Conservation (phyloP, 805 yeast species). For the Starmera dryadoides region DNA sequence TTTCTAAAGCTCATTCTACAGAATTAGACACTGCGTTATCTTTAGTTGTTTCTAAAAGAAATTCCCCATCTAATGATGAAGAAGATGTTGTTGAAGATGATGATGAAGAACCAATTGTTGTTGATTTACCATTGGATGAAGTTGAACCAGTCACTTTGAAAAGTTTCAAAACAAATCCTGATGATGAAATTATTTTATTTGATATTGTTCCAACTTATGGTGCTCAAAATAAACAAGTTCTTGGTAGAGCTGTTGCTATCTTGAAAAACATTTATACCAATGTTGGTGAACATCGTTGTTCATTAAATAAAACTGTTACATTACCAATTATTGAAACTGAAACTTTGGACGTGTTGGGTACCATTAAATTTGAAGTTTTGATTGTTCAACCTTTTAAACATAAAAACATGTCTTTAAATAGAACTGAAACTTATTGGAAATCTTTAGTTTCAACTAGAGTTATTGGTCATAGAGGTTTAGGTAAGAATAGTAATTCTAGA, state of each 20-base stretch:
- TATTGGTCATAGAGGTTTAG: conserved; percentile 93
- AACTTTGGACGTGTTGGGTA: conserved; percentile 71
- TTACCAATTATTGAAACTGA: conserved; percentile 71
- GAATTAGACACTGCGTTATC: conserved; percentile 87
- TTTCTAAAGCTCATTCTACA: conserved; percentile 68
- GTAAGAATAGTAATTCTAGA: conserved; percentile 69
- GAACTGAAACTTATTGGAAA: conserved; percentile 85
- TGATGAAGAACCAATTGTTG: conserved; percentile 53
- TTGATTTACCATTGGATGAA: conserved; percentile 82
- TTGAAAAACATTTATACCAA: conserved; percentile 53
- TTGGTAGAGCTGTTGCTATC: conserved; percentile 83
- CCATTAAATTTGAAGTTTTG: conserved; percentile 67
- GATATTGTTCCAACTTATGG: conserved; percentile 89
- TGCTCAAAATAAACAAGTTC: conserved; percentile 34
- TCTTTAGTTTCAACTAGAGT: conserved; percentile 83
- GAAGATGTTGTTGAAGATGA: conserved; percentile 7
- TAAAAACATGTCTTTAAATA: conserved; percentile 52
- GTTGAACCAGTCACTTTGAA: conserved; percentile 69
- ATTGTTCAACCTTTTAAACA: conserved; percentile 69
- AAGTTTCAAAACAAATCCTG: conserved; percentile 38
- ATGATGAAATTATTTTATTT: conserved; percentile 57
- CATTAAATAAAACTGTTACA: conserved; percentile 58
- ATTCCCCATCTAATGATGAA: conserved; percentile 20
- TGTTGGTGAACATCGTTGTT: conserved; percentile 61
- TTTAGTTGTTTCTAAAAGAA: conserved; percentile 44